A percentile compares a stretch with the other conserved stretches of the same genome.
These are phyloP conservation scores for Seiridium cupressi DNA, from an alignment of 2,329 filamentous ascomycete species.

Conservation along the genomic window DNA sequence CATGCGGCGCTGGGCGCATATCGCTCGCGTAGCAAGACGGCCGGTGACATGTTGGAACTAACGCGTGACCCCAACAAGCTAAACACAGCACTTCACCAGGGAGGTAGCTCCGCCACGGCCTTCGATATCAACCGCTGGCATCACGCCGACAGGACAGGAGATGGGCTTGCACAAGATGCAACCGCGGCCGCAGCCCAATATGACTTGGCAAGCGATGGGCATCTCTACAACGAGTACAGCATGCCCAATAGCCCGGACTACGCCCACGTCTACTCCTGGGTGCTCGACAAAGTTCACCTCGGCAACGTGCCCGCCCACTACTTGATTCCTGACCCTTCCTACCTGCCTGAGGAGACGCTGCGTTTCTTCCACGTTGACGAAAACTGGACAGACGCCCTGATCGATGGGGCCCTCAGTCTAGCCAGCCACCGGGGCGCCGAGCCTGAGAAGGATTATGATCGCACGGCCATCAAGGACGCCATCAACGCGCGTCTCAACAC, in stretches of 20 bases:
- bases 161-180: neutral
- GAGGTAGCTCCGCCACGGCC: too few relatives aligned
- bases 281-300: constrained; percentile 36
- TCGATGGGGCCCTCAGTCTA: constrained; percentile 41
- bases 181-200: too few relatives aligned
- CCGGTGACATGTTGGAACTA: too few relatives aligned
- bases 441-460: too few relatives aligned
- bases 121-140: too few relatives aligned
- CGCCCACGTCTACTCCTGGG: constrained; percentile 31
- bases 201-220: too few relatives aligned
- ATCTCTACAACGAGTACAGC: constrained; percentile 35
- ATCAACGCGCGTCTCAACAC: too few relatives aligned
- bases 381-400: constrained; percentile 38
- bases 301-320: constrained; percentile 36
- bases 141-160: too few relatives aligned
- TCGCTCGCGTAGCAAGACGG: constrained; percentile 5
- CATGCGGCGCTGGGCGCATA: neutral
- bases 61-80: neutral
- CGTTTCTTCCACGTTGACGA: constrained; percentile 44
- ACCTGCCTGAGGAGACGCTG: constrained; percentile 34
- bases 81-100: too few relatives aligned
- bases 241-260: constrained; percentile 31
- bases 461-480: too few relatives aligned
- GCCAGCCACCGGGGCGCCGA: constrained; percentile 33
- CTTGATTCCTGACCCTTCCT: constrained; percentile 34